Conservation (phyloP, 805 yeast genomes). For the Priceomyces carsonii region DNA sequence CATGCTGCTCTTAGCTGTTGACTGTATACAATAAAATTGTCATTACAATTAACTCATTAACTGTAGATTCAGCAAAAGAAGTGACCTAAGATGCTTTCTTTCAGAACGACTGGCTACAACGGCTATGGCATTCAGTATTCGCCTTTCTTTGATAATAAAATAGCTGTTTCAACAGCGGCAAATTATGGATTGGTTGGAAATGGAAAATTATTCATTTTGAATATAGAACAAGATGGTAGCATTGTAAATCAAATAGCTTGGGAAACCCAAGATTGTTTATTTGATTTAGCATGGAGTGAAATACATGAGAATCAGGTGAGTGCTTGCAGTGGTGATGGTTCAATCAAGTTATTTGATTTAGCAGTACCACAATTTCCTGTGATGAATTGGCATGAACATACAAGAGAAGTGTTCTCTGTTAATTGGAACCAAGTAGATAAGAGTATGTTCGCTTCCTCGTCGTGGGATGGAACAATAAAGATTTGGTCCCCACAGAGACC, state of each 20-base stretch:
- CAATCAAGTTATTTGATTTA: slow-evolving; percentile 77
- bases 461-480: slow-evolving; percentile 92
- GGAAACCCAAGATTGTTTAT: slow-evolving; percentile 92
- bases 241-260: slow-evolving; percentile 57
- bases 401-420: slow-evolving; percentile 69
- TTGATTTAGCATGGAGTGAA: slow-evolving; percentile 90
- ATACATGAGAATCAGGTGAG: slow-evolving; percentile 81
- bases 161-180: slow-evolving; percentile 89
- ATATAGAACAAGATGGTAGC: slow-evolving; percentile 66
- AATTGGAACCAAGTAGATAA: slow-evolving; percentile 76
- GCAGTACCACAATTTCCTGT: slow-evolving; percentile 69
- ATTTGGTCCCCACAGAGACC: slow-evolving; percentile 69
- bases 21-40: too few species aligned
- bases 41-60: too few species aligned
- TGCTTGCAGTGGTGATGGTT: slow-evolving; percentile 89
- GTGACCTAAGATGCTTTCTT: slow-evolving; percentile 69
- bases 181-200: slow-evolving; percentile 95
- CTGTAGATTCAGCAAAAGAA: too few species aligned
- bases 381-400: slow-evolving; percentile 74
- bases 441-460: slow-evolving; percentile 66
- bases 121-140: slow-evolving; percentile 90
- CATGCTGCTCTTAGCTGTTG: too few species aligned
- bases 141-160: slow-evolving; percentile 84
- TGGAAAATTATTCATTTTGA: slow-evolving; percentile 74
- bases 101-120: slow-evolving; percentile 74